A percentile compares a stretch with the other conserved stretches of the same genome.
Evolutionary conservation across 2,329 filamentous ascomycete genomes (phyloP).

Genomic region (Aspergillus fijiensis): DNA sequence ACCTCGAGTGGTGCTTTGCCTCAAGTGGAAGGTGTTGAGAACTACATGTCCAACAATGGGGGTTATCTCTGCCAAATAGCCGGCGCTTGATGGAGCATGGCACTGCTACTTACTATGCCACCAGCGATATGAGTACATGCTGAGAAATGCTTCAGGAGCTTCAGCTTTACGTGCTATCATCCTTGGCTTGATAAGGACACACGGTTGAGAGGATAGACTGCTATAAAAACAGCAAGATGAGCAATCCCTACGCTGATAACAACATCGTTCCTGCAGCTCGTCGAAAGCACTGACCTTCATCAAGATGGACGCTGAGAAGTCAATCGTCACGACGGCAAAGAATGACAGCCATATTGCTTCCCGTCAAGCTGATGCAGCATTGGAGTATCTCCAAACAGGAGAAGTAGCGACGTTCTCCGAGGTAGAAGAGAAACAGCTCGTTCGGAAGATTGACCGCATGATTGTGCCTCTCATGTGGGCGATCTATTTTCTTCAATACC

Average conservation of each 20-base stretch:
- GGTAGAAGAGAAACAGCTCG: constrained; percentile 32
- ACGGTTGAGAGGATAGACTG: background rate
- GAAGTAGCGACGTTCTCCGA: constrained; percentile 28
- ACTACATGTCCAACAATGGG: background rate
- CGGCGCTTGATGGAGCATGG: background rate
- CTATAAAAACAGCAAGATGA: background rate
- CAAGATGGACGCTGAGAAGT: background rate
- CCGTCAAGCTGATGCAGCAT: constrained; percentile 37
- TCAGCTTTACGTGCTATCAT: background rate
- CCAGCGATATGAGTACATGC: background rate
- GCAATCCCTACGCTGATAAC: background rate
- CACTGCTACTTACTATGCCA: background rate
- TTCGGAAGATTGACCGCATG: constrained; percentile 40
- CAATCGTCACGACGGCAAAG: constrained; percentile 20
- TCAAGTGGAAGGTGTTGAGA: background rate
- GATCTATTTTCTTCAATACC: constrained; percentile 60
- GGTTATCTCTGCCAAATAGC: background rate
- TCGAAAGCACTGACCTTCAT: background rate
- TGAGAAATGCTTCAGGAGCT: background rate
- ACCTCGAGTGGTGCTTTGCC: background rate
- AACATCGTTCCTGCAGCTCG: background rate
- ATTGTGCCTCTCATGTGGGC: constrained; percentile 54
- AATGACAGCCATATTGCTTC: constrained; percentile 9
- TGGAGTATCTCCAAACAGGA: constrained; percentile 33
- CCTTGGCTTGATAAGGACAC: background rate